Conservation (phyloP, 2,329 filamentous ascomycete species). For the Fusarium hostae region DNA sequence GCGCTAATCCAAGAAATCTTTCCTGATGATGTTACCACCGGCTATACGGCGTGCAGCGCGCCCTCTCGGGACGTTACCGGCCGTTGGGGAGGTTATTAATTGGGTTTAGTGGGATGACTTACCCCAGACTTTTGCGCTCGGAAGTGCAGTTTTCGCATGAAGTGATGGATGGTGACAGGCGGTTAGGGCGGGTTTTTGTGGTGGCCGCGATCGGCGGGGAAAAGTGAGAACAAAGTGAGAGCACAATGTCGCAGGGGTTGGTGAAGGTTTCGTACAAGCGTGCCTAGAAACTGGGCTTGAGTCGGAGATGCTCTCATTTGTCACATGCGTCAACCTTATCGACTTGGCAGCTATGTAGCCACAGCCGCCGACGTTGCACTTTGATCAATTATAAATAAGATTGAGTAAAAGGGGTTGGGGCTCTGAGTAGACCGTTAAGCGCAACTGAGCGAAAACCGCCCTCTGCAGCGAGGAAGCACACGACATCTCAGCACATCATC, state of each 20-base stretch:
- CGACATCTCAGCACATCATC: background rate
- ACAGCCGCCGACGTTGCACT: background rate
- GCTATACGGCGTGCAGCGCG: background rate
- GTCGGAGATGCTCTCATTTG: background rate
- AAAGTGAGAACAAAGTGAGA: background rate
- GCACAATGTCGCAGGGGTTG: too few relatives aligned
- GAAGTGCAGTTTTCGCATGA: background rate
- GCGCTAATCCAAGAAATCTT: background rate
- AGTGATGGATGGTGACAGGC: background rate
- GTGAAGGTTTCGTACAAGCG: background rate
- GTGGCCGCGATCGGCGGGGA: slow-evolving; percentile 9
- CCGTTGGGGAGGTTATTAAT: background rate
- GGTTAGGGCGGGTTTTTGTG: background rate
- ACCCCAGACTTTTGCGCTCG: slow-evolving; percentile 13
- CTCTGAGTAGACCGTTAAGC: background rate
- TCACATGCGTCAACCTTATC: background rate
- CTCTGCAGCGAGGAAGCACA: background rate
- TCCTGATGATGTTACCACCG: background rate
- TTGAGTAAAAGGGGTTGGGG: background rate
- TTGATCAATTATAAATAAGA: background rate
- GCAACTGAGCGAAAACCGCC: background rate
- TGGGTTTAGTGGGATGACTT: background rate
- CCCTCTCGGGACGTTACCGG: background rate
- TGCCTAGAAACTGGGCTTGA: background rate
- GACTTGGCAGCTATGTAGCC: background rate